Evolutionary conservation across 169 alveolate species (phyloP).

Genomic region (Plasmodium inui): DNA sequence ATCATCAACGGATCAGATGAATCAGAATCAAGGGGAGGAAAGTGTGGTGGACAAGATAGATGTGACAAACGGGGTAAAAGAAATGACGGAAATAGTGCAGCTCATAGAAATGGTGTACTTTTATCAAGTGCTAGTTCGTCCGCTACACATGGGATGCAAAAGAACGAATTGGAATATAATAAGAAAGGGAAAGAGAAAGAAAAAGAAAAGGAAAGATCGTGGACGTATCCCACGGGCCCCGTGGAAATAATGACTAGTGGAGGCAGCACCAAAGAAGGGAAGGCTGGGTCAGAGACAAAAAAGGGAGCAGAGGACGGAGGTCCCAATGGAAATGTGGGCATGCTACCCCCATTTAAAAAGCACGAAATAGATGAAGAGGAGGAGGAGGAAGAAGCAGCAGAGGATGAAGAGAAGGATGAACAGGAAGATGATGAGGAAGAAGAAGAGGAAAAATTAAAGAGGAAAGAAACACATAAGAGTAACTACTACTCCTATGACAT

Average conservation of each 20-base stretch:
- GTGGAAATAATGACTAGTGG: neutral
- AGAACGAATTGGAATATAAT: neutral
- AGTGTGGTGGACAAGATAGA: neutral
- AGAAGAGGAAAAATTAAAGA: neutral
- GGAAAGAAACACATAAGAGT: neutral
- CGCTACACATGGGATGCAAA: neutral
- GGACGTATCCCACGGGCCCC: no score
- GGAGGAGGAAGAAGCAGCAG: neutral
- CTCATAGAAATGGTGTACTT: neutral
- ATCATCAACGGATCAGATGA: neutral
- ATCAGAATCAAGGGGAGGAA: neutral
- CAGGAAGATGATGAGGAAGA: neutral
- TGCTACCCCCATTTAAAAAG: neutral
- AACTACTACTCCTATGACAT: constrained; percentile 1
- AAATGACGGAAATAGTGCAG: neutral
- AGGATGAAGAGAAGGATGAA: neutral
- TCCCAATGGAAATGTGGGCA: neutral
- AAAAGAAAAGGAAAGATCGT: neutral
- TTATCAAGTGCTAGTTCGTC: neutral
- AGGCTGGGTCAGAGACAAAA: neutral
- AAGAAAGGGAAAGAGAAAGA: neutral
- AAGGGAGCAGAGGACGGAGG: neutral
- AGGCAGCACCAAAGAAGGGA: neutral
- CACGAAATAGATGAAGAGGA: neutral
- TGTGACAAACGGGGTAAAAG: neutral